Evolutionary conservation across 1,284 basidiomycete genomes (phyloP).

Genomic region (Phellopilus nigrolimitatus): DNA sequence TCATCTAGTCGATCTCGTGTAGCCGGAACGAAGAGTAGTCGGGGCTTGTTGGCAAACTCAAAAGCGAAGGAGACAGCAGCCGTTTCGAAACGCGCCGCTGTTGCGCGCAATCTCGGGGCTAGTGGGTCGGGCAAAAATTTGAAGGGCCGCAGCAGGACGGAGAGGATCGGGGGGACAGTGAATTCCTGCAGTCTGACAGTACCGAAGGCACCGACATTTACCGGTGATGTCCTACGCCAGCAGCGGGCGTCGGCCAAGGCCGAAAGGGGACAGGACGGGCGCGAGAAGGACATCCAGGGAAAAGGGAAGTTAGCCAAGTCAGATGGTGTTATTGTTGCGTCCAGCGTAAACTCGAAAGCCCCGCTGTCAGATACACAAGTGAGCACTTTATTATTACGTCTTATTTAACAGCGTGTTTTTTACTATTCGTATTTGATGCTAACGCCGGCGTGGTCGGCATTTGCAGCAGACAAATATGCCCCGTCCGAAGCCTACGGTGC

Average conservation of each 20-base stretch:
- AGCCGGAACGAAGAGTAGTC: background rate
- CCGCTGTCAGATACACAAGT: slow-evolving; percentile 10
- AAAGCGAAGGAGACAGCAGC: background rate
- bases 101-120: background rate
- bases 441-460: background rate
- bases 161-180: background rate
- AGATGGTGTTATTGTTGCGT: slow-evolving; percentile 8
- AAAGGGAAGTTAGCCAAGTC: slow-evolving; percentile 10
- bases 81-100: background rate
- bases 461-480: slow-evolving; percentile 2
- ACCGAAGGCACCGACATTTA: slow-evolving; percentile 13
- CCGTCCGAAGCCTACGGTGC: slow-evolving; percentile 37
- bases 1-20: background rate
- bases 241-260: slow-evolving; percentile 12
- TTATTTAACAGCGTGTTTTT: background rate
- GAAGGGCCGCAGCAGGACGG: background rate
- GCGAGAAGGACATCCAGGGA: background rate
- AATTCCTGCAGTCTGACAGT: slow-evolving; percentile 13
- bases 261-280: slow-evolving; percentile 11
- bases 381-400: slow-evolving; percentile 13
- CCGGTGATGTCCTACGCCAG: slow-evolving; percentile 12
- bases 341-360: background rate
- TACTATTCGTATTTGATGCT: slow-evolving; percentile 1
- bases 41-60: slow-evolving; percentile 1
- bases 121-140: background rate